These are phyloP conservation scores for Rhinocladiella similis DNA, from an alignment of 2,329 filamentous ascomycete genomes.

Conservation along the genomic window DNA sequence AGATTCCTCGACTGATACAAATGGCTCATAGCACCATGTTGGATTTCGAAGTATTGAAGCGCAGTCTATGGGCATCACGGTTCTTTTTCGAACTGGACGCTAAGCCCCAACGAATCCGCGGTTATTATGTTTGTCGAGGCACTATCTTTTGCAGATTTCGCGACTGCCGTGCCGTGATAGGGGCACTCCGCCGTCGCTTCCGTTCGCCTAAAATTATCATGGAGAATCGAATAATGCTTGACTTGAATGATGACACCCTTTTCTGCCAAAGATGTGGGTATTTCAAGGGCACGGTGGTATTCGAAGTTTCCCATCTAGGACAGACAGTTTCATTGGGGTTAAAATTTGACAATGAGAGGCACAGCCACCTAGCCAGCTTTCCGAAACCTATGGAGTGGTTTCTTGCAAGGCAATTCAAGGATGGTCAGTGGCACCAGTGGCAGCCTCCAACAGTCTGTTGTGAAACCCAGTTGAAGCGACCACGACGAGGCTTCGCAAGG, in stretches of 20 bases:
- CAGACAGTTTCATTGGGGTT: slow-evolving; percentile 10
- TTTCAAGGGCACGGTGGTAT: slow-evolving; percentile 21
- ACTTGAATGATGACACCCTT: slow-evolving; percentile 14
- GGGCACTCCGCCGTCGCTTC: slow-evolving; percentile 13
- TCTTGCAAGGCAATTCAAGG: background rate
- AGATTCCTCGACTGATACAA: slow-evolving; percentile 1
- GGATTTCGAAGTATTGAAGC: slow-evolving; percentile 20
- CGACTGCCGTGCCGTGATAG: slow-evolving; percentile 13
- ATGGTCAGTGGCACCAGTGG: slow-evolving; percentile 1
- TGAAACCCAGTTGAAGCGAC: background rate
- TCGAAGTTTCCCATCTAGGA: slow-evolving; percentile 20
- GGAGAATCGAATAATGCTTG: slow-evolving; percentile 6
- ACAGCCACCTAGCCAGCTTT: slow-evolving; percentile 3
- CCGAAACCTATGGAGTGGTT: slow-evolving; percentile 10
- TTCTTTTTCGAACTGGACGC: slow-evolving; percentile 29
- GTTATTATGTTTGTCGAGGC: slow-evolving; percentile 22
- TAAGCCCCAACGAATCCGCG: slow-evolving; percentile 11
- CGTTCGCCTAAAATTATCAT: slow-evolving; percentile 10
- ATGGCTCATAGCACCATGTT: slow-evolving; percentile 8
- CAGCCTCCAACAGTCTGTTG: background rate
- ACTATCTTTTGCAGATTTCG: slow-evolving; percentile 25
- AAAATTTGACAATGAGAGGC: background rate
- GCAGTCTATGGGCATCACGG: slow-evolving; percentile 20
- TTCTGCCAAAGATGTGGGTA: slow-evolving; percentile 25
- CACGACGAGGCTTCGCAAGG: background rate